Conservation (phyloP, 2,329 filamentous ascomycete genomes). For the Davidsoniella australis region DNA sequence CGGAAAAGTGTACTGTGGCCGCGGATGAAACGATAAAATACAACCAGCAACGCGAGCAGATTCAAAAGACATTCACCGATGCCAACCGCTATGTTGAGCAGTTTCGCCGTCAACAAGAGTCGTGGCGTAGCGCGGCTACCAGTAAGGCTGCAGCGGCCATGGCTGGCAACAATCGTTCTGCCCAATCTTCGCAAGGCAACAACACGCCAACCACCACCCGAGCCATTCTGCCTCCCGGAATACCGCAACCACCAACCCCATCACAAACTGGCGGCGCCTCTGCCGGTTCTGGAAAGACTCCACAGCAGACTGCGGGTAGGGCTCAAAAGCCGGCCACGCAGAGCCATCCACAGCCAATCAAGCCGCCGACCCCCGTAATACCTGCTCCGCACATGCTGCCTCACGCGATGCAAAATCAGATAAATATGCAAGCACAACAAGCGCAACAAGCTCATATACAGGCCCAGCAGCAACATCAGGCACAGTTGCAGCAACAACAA, state of each 20-base stretch:
- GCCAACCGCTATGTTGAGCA: conserved; percentile 30
- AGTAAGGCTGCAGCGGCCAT: conserved; percentile 7
- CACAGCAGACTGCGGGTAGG: conserved; percentile 11
- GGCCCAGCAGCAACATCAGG: conserved; percentile 16
- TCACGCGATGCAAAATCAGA: conserved; percentile 15
- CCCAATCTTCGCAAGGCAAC: background rate
- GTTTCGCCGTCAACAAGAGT: conserved; percentile 29
- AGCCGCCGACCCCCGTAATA: conserved; percentile 8
- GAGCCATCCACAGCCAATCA: conserved; percentile 9
- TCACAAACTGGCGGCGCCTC: conserved; percentile 2
- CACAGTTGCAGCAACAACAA: conserved; percentile 14
- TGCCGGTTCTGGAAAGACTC: conserved; percentile 12
- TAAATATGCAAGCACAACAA: conserved; percentile 13
- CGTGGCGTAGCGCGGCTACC: conserved; percentile 15
- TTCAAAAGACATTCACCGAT: conserved; percentile 28
- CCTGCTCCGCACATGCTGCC: conserved; percentile 10
- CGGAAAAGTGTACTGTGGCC: conserved; percentile 26
- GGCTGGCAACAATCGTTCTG: conserved; percentile 7
- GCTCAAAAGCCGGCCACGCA: conserved; percentile 5
- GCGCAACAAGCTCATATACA: conserved; percentile 2
- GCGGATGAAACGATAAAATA: conserved; percentile 31
- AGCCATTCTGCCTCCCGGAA: background rate
- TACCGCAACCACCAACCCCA: conserved; percentile 1
- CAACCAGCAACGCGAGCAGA: conserved; percentile 26
- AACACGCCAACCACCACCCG: background rate